These are phyloP conservation scores for Tricharina praecox DNA, from an alignment of 495 filamentous ascomycete species.

Conservation along the genomic window DNA sequence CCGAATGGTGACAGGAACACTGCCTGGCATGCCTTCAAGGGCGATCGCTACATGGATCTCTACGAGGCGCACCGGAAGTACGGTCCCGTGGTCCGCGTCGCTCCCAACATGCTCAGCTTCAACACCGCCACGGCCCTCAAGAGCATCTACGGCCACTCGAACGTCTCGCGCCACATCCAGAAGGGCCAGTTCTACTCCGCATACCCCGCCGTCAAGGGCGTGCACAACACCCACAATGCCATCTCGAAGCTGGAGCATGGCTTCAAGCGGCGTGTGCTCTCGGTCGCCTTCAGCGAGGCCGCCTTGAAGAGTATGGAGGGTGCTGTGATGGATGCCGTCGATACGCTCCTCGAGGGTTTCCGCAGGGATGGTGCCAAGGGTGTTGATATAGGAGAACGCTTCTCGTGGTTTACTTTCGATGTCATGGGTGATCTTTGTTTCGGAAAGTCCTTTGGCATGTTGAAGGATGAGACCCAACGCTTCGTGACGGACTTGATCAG, in stretches of 20 bases:
- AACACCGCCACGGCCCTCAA: slow-evolving; percentile 34
- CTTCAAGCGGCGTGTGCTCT: slow-evolving; percentile 37
- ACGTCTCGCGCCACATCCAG: slow-evolving; percentile 28
- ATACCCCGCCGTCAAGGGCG: slow-evolving; percentile 38
- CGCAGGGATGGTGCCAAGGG: slow-evolving; percentile 15
- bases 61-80: slow-evolving; percentile 27
- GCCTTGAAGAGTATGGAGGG: slow-evolving; percentile 38
- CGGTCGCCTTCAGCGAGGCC: slow-evolving; percentile 38
- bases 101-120: slow-evolving; percentile 35
- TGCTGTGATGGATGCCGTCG: slow-evolving; percentile 35
- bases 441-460: slow-evolving; percentile 25
- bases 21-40: slow-evolving; percentile 20
- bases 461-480: slow-evolving; percentile 29
- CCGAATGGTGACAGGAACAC: slow-evolving; percentile 13
- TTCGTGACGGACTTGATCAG: slow-evolving; percentile 36
- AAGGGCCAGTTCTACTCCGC: slow-evolving; percentile 40
- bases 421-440: slow-evolving; percentile 31
- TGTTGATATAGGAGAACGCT: slow-evolving; percentile 36
- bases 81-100: slow-evolving; percentile 33
- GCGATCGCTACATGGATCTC: slow-evolving; percentile 16
- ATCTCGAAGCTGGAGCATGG: slow-evolving; percentile 39
- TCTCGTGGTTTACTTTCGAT: slow-evolving; percentile 39
- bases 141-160: slow-evolving; percentile 39
- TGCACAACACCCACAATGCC: slow-evolving; percentile 40
- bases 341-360: slow-evolving; percentile 23